These are phyloP conservation scores for Collybiopsis luxurians DNA, from an alignment of 768 basidiomycete genomes.

Conservation along the genomic window DNA sequence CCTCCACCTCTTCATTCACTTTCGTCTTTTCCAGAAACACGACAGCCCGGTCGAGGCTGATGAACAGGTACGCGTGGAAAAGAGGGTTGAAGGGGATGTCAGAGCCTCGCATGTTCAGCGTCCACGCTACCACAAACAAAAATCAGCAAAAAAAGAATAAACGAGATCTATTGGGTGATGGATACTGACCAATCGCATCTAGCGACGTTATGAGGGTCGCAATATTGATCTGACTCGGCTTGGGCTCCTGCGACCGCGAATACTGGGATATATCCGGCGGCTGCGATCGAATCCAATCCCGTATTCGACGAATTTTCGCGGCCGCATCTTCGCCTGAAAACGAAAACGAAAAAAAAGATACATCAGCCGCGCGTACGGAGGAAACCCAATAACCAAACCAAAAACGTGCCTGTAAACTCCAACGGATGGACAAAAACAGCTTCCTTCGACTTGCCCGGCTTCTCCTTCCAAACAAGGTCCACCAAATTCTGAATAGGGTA, in stretches of 20 bases:
- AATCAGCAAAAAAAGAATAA: not conserved
- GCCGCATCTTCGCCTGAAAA: constrained; percentile 53
- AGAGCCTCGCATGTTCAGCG: constrained; percentile 84
- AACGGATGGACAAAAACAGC: constrained; percentile 65
- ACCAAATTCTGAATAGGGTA: constrained; percentile 84
- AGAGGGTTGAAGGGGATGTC: constrained; percentile 93
- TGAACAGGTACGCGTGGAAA: constrained; percentile 83
- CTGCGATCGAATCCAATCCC: constrained; percentile 66
- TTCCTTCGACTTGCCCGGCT: constrained; percentile 65
- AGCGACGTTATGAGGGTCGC: constrained; percentile 70
- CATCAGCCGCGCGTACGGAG: too few species aligned
- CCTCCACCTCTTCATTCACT: constrained; percentile 52
- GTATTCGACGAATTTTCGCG: constrained; percentile 68
- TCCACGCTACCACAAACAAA: constrained; percentile 64
- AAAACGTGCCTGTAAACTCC: constrained; percentile 59
- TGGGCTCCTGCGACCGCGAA: constrained; percentile 56
- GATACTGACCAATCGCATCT: constrained; percentile 60
- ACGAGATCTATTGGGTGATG: not conserved
- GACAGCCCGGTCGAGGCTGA: constrained; percentile 58
- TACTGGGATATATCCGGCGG: constrained; percentile 59
- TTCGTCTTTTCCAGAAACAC: constrained; percentile 77
- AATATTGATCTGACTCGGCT: constrained; percentile 58
- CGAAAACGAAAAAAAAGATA: not conserved
- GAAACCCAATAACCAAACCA: too few species aligned
- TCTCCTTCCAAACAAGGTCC: constrained; percentile 78